A percentile compares a stretch with the other conserved stretches of the same genome.
Conservation (phyloP, 2,329 filamentous ascomycete genomes). For the Aspergillus alliaceus region DNA sequence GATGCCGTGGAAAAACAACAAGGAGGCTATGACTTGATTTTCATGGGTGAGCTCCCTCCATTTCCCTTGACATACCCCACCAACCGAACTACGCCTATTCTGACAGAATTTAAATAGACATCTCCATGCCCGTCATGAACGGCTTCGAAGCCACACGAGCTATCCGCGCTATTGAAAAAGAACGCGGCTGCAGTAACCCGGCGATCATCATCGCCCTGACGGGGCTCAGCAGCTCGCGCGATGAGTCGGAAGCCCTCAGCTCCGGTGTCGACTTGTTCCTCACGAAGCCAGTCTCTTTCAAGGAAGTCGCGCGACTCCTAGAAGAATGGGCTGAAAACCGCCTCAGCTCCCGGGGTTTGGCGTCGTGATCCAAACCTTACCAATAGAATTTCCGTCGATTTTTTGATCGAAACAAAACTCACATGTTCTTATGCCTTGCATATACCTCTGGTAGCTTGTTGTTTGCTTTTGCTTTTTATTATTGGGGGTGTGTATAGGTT, state of each 20-base stretch:
- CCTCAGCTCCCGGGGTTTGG: neutral
- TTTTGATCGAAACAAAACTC: too few species aligned
- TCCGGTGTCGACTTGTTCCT: constrained; percentile 49
- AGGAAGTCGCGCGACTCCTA: constrained; percentile 42
- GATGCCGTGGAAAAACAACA: constrained; percentile 35
- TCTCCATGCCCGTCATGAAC: constrained; percentile 51
- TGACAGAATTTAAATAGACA: constrained; percentile 29
- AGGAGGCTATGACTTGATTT: constrained; percentile 45
- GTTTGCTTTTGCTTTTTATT: neutral
- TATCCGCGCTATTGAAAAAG: constrained; percentile 45
- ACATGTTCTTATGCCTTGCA: too few species aligned
- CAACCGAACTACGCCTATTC: too few species aligned
- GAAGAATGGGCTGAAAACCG: constrained; percentile 30
- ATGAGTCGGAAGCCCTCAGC: constrained; percentile 44
- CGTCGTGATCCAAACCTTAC: neutral
- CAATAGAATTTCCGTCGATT: too few species aligned
- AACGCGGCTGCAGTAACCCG: constrained; percentile 28
- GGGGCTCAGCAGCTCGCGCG: constrained; percentile 44
- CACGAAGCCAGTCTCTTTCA: constrained; percentile 49
- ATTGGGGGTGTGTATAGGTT: neutral
- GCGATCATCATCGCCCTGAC: constrained; percentile 48
- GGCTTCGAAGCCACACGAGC: constrained; percentile 49
- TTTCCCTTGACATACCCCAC: too few species aligned
- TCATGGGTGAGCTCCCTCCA: constrained; percentile 37
- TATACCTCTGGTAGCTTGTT: too few species aligned